phyloP scores from a whole-genome alignment of 2,329 filamentous ascomycete species.

The Domatiomyces catenatus region DNA sequence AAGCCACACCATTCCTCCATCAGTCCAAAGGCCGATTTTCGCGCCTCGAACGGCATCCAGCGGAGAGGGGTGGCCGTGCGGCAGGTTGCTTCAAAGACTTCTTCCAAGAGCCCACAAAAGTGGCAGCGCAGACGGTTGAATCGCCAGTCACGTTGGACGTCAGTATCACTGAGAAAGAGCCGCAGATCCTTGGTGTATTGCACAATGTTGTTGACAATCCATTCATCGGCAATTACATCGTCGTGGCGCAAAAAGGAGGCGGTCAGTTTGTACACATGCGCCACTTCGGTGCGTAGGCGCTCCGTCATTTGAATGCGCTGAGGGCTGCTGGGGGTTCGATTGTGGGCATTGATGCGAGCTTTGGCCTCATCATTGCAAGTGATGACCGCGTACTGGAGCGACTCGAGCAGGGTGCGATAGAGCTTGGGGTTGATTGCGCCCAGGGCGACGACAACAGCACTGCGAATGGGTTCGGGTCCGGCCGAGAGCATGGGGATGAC shows the following conservation, averaged over 20 bases:
- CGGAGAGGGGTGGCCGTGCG: conserved; percentile 67
- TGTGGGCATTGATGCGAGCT: conserved; percentile 57
- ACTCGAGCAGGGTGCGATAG: conserved; percentile 79
- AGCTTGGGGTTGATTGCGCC: conserved; percentile 92
- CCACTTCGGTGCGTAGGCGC: conserved; percentile 78
- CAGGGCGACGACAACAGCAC: conserved; percentile 79
- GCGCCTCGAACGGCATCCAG: conserved; percentile 95
- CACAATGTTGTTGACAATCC: conserved; percentile 76
- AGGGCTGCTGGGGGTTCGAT: conserved; percentile 68
- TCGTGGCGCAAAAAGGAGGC: conserved; percentile 71
- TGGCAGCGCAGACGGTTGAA: conserved; percentile 84
- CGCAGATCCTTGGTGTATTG: conserved; percentile 84
- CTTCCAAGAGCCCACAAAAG: conserved; percentile 87
- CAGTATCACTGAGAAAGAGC: conserved; percentile 83
- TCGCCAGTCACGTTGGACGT: conserved; percentile 87
- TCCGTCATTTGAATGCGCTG: conserved; percentile 73
- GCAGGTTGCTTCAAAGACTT: conserved; percentile 82
- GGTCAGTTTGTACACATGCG: conserved; percentile 87
- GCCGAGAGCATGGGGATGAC: conserved; percentile 76
- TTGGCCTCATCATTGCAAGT: conserved; percentile 81
- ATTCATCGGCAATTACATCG: conserved; percentile 71
- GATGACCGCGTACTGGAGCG: conserved; percentile 70
- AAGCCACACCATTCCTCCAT: conserved; percentile 99
- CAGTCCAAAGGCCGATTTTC: conserved; percentile 84
- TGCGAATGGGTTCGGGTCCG: conserved; percentile 63